A percentile compares a stretch with the other conserved stretches of the same genome.
Evolutionary conservation across 2,329 filamentous ascomycete species (phyloP).

Genomic region (Xylariaceae sp.): DNA sequence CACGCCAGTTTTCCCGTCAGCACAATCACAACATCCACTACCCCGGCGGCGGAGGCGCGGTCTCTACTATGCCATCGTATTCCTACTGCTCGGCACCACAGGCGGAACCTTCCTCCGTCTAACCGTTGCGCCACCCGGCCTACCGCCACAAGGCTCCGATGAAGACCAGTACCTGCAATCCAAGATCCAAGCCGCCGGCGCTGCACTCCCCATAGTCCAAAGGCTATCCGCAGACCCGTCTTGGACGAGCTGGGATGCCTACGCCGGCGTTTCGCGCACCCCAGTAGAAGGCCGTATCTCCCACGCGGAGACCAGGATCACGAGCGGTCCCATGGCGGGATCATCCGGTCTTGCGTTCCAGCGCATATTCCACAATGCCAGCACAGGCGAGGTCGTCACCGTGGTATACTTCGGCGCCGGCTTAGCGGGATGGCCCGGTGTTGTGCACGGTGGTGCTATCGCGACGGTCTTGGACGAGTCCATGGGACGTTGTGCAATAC

Average conservation of each 20-base stretch:
- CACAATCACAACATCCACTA: conserved; percentile 21
- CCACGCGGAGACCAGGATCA: conserved; percentile 29
- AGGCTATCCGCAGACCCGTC: conserved; percentile 42
- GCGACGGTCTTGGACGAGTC: conserved; percentile 69
- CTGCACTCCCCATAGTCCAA: conserved; percentile 47
- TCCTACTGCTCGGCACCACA: conserved; percentile 40
- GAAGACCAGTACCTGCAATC: conserved; percentile 41
- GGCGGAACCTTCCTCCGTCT: conserved; percentile 39
- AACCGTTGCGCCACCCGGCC: conserved; percentile 43
- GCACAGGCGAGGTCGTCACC: conserved; percentile 55
- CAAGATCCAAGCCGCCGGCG: conserved; percentile 41
- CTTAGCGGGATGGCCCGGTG: conserved; percentile 66
- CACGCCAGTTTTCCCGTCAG: background rate
- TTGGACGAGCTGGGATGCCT: conserved; percentile 43
- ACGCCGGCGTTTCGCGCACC: conserved; percentile 23
- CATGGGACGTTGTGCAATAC: conserved; percentile 60
- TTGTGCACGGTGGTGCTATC: conserved; percentile 69
- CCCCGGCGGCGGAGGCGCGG: conserved; percentile 22
- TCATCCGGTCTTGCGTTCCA: conserved; percentile 48
- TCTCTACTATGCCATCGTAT: conserved; percentile 32
- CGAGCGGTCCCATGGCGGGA: conserved; percentile 42
- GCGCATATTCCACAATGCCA: conserved; percentile 61
- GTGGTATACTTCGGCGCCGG: conserved; percentile 68
- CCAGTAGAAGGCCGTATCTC: background rate
- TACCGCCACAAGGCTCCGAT: conserved; percentile 37